These are phyloP conservation scores for Dothideomycetes sp. DNA, from an alignment of 2,329 filamentous ascomycete species.

Conservation along the genomic window DNA sequence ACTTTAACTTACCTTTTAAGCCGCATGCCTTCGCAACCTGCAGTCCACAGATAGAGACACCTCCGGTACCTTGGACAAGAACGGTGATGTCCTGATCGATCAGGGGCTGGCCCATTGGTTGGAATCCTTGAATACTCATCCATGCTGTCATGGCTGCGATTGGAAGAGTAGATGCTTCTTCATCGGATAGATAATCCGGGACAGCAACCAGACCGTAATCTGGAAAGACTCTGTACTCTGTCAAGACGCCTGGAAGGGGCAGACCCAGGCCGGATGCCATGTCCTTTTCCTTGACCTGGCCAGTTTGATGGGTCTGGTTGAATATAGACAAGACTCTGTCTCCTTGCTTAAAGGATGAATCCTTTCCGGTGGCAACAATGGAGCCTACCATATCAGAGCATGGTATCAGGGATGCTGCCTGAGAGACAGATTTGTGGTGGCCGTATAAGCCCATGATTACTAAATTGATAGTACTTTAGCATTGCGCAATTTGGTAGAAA, in stretches of 20 bases:
- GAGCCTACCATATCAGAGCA: conserved; percentile 62
- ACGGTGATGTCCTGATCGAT: conserved; percentile 26
- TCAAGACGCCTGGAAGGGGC: conserved; percentile 33
- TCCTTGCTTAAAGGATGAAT: conserved; percentile 12
- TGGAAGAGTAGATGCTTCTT: conserved; percentile 26
- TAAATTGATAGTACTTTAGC: conserved; percentile 18
- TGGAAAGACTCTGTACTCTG: conserved; percentile 31
- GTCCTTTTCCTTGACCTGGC: conserved; percentile 29
- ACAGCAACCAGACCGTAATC: conserved; percentile 26
- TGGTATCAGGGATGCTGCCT: conserved; percentile 42
- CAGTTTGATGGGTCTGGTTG: conserved; percentile 36
- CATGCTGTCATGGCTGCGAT: conserved; percentile 37
- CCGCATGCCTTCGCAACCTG: conserved; percentile 33
- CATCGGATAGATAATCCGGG: conserved; percentile 27
- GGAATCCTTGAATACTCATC: conserved; percentile 52
- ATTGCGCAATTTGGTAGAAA: neutral
- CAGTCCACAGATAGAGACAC: conserved; percentile 11
- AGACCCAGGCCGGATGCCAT: conserved; percentile 38
- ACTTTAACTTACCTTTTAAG: conserved; percentile 45
- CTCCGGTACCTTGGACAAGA: conserved; percentile 23
- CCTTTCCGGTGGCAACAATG: conserved; percentile 33
- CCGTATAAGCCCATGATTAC: conserved; percentile 56
- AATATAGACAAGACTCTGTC: conserved; percentile 37
- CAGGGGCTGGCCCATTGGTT: conserved; percentile 40
- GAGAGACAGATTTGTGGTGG: conserved; percentile 47